Evolutionary conservation across 331 rosid genomes (phyloP).

Genomic region (Phaseolus coccineus): DNA sequence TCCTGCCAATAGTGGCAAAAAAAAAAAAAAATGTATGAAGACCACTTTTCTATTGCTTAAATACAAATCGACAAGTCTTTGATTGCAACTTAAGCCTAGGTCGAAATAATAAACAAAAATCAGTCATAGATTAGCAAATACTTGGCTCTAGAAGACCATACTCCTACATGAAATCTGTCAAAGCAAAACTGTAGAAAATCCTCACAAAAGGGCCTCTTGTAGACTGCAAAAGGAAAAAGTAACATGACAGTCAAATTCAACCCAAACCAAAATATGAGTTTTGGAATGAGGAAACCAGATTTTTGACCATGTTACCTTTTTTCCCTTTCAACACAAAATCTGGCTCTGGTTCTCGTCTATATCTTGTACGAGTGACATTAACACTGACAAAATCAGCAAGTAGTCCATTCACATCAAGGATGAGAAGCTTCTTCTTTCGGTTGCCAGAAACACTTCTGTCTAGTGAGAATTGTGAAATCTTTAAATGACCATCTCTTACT

Average conservation of each 20-base stretch:
- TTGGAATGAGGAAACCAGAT: slow-evolving; percentile 35
- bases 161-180: slow-evolving; percentile 81
- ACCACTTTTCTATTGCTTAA: slow-evolving; percentile 30
- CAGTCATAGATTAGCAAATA: slow-evolving; percentile 53
- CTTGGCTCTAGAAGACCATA: slow-evolving; percentile 95
- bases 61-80: slow-evolving; percentile 18
- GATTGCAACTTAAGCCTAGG: slow-evolving; percentile 24
- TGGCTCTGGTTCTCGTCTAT: slow-evolving; percentile 52
- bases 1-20: slow-evolving; percentile 56
- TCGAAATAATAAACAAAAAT: slow-evolving; percentile 33
- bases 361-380: slow-evolving; percentile 21
- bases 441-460: slow-evolving; percentile 46
- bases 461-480: slow-evolving; percentile 46
- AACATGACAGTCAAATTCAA: slow-evolving; percentile 37
- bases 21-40: slow-evolving; percentile 24
- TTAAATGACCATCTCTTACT: slow-evolving; percentile 47
- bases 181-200: slow-evolving; percentile 84
- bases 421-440: slow-evolving; percentile 81
- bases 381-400: slow-evolving; percentile 75
- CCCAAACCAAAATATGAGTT: slow-evolving; percentile 33
- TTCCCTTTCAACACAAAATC: slow-evolving; percentile 59
- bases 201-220: slow-evolving; percentile 88
- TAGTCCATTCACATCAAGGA: slow-evolving; percentile 92
- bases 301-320: slow-evolving; percentile 63
- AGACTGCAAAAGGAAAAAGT: slow-evolving; percentile 63